Conservation (phyloP, 768 basidiomycete genomes). For the Psilocybe azurescens region DNA sequence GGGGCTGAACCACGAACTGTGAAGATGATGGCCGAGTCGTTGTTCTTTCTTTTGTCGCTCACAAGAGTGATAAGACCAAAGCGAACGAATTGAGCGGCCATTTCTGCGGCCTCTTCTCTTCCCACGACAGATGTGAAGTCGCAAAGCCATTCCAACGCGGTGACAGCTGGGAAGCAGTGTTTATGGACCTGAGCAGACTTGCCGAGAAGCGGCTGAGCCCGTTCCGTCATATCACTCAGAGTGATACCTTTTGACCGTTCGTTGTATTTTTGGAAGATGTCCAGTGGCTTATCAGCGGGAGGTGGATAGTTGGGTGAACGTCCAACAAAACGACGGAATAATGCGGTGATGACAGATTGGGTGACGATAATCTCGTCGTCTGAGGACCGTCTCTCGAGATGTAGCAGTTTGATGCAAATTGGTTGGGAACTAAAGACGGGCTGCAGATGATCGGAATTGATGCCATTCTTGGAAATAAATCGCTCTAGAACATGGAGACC, state of each 20-base stretch:
- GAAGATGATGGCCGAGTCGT: constrained; percentile 92
- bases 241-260: constrained; percentile 79
- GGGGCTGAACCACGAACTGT: constrained; percentile 85
- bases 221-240: constrained; percentile 74
- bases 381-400: constrained; percentile 88
- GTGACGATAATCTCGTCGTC: constrained; percentile 99
- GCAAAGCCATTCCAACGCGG: constrained; percentile 94
- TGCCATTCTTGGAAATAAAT: constrained; percentile 99
- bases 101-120: constrained; percentile 95
- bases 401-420: constrained; percentile 96
- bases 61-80: constrained; percentile 90
- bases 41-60: constrained; percentile 90
- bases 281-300: constrained; percentile 50
- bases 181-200: constrained; percentile 58
- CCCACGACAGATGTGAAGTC: constrained; percentile 97
- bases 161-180: constrained; percentile 85
- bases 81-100: constrained; percentile 97
- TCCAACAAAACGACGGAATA: constrained; percentile 96
- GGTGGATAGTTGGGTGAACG: constrained; percentile 81
- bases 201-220: constrained; percentile 56
- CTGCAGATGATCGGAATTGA: constrained; percentile 91
- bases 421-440: constrained; percentile 90
- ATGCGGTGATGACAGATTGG: constrained; percentile 89
- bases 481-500: constrained; percentile 98
- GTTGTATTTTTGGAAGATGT: constrained; percentile 75